A percentile compares a stretch with the other conserved stretches of the same genome.
These are phyloP conservation scores for Calonectria fujianensis DNA, from an alignment of 2,329 filamentous ascomycete genomes.

Conservation along the genomic window DNA sequence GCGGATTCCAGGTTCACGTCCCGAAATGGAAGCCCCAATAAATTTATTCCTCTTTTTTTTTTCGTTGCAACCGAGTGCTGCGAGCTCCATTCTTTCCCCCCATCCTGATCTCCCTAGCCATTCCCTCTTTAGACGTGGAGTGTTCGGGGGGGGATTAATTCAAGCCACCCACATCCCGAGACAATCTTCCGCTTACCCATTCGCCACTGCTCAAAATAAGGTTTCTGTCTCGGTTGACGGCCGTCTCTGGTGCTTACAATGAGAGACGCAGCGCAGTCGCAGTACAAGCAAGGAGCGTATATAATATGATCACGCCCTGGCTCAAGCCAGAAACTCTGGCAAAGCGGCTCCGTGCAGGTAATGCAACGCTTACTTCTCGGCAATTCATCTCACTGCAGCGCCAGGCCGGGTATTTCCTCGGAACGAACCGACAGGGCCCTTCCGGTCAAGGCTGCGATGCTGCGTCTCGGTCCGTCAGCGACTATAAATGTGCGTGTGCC, in stretches of 20 bases:
- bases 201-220: not conserved
- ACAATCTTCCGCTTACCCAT: not conserved
- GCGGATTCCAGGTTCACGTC: not conserved
- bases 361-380: too few relatives aligned
- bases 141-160: not conserved
- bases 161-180: constrained; percentile 8
- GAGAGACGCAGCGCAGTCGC: not conserved
- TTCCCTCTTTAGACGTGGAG: not conserved
- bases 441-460: not conserved
- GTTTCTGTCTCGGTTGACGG: not conserved
- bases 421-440: not conserved
- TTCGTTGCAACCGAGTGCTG: not conserved
- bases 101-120: not conserved
- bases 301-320: not conserved
- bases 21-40: not conserved
- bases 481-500: not conserved
- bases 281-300: not conserved
- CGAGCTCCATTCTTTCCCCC: not conserved
- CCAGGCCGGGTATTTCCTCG: not conserved
- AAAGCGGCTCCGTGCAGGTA: too few relatives aligned
- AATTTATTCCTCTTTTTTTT: not conserved
- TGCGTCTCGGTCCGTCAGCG: not conserved
- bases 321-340: not conserved
- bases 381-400: not conserved
- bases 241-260: not conserved